phyloP scores from a whole-genome alignment of 768 basidiomycete genomes.

The Boletus vinaceobasis region DNA sequence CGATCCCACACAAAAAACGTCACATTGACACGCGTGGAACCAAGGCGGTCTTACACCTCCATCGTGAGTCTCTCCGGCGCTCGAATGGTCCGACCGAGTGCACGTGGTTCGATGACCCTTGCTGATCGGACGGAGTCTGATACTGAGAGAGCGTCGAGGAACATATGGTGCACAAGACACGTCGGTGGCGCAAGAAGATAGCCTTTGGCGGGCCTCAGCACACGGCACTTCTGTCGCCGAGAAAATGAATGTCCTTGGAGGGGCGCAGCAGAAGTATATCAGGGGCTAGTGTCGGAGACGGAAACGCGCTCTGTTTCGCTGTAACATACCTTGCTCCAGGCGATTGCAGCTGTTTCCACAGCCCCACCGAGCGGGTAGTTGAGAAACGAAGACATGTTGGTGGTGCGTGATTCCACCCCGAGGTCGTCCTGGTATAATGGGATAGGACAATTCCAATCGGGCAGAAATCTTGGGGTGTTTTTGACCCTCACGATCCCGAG shows the following conservation, averaged over 20 bases:
- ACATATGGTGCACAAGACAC: conserved; percentile 66
- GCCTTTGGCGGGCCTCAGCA: conserved; percentile 52
- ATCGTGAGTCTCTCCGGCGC: too few species aligned
- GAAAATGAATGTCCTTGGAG: conserved; percentile 55
- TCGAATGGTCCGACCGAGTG: conserved; percentile 22
- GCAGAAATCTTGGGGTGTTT: background rate
- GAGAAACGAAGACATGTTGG: conserved; percentile 94
- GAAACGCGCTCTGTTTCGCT: conserved; percentile 87
- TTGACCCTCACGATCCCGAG: too few species aligned
- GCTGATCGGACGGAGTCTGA: conserved; percentile 13
- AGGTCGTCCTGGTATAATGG: conserved; percentile 24
- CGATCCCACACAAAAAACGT: too few species aligned
- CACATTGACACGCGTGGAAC: too few species aligned
- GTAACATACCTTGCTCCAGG: conserved; percentile 98
- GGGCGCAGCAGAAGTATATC: conserved; percentile 36
- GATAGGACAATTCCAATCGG: too few species aligned
- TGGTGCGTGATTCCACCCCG: conserved; percentile 44
- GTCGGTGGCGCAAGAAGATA: conserved; percentile 58
- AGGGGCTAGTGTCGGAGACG: conserved; percentile 55
- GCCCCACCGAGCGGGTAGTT: conserved; percentile 94
- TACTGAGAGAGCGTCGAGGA: conserved; percentile 20
- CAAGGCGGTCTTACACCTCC: too few species aligned
- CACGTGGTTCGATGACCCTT: conserved; percentile 40
- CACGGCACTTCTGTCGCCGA: conserved; percentile 71
- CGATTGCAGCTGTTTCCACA: conserved; percentile 98